phyloP scores from a whole-genome alignment of 108 stramenopile genomes.

The Poteriospumella lacustris region DNA sequence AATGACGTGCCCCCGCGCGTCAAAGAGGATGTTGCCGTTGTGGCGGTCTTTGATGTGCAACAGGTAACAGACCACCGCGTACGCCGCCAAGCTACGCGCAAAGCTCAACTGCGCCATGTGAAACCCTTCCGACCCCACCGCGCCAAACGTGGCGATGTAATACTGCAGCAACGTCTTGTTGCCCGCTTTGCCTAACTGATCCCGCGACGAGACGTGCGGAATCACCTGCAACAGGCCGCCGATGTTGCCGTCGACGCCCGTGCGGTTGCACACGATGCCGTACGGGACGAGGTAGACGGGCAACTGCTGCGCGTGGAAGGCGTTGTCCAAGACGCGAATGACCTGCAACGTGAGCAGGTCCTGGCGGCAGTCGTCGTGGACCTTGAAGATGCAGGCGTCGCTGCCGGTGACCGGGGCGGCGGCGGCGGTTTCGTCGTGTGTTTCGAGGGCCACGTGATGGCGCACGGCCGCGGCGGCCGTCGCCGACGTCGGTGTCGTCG shows the following conservation, averaged over 20 bases:
- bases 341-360: conserved; percentile 41
- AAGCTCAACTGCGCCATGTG: conserved; percentile 76
- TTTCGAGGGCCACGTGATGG: too few relatives aligned
- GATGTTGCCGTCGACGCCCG: conserved; percentile 34
- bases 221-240: conserved; percentile 90
- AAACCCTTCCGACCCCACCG: conserved; percentile 56
- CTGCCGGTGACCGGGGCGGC: neutral
- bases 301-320: conserved; percentile 31
- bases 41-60: conserved; percentile 52
- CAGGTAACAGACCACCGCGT: conserved; percentile 79
- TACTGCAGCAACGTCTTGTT: conserved; percentile 72
- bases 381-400: conserved; percentile 41
- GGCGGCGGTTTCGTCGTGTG: too few relatives aligned
- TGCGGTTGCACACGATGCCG: conserved; percentile 42
- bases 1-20: conserved; percentile 44
- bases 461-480: too few relatives aligned
- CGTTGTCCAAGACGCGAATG: conserved; percentile 24
- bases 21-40: conserved; percentile 54
- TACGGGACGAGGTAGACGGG: conserved; percentile 40
- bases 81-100: conserved; percentile 83
- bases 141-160: conserved; percentile 70
- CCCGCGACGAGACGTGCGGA: conserved; percentile 83
- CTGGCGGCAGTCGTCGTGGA: conserved; percentile 50
- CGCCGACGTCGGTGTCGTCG: too few relatives aligned
- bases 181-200: conserved; percentile 76